Percentiles rank a stretch among this genome's conserved stretches.
These are phyloP conservation scores for Chlorella sp. DNA, from an alignment of 139 green algal genomes.

Conservation along the genomic window DNA sequence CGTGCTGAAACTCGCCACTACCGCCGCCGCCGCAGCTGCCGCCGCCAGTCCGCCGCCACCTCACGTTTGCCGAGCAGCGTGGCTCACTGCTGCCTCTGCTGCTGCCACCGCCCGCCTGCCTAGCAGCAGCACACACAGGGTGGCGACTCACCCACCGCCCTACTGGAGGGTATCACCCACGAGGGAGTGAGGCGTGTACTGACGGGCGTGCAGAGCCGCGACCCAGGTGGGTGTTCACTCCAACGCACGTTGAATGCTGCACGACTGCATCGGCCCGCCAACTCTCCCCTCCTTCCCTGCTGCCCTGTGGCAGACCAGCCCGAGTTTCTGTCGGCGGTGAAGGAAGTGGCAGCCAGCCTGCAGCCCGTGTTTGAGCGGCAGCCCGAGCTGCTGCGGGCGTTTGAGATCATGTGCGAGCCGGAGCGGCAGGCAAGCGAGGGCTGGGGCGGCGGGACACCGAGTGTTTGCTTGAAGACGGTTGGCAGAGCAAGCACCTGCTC, in stretches of 20 bases:
- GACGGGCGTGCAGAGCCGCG: neutral
- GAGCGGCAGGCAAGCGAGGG: neutral
- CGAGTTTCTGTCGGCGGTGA: constrained; percentile 41
- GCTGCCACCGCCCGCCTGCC: too few species aligned
- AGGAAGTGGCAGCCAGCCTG: constrained; percentile 50
- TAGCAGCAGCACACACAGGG: neutral
- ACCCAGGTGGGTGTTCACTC: neutral
- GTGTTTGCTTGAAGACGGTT: too few species aligned
- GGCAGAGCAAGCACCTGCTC: too few species aligned
- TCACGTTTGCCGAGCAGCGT: too few species aligned
- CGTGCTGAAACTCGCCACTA: too few species aligned
- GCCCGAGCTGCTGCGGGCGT: constrained; percentile 38
- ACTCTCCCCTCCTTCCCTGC: too few species aligned
- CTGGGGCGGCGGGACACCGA: too few species aligned
- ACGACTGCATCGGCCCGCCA: too few species aligned
- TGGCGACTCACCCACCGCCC: neutral
- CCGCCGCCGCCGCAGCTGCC: too few species aligned
- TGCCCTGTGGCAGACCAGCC: neutral
- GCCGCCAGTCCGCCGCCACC: too few species aligned
- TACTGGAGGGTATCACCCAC: neutral
- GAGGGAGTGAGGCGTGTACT: neutral
- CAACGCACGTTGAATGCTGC: too few species aligned
- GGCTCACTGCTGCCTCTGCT: too few species aligned
- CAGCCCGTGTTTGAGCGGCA: constrained; percentile 69
- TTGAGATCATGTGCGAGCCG: constrained; percentile 20